Base-by-base conservation (phyloP, 768 basidiomycete genomes). In the Rhodosporidiobolus odoratus region DNA sequence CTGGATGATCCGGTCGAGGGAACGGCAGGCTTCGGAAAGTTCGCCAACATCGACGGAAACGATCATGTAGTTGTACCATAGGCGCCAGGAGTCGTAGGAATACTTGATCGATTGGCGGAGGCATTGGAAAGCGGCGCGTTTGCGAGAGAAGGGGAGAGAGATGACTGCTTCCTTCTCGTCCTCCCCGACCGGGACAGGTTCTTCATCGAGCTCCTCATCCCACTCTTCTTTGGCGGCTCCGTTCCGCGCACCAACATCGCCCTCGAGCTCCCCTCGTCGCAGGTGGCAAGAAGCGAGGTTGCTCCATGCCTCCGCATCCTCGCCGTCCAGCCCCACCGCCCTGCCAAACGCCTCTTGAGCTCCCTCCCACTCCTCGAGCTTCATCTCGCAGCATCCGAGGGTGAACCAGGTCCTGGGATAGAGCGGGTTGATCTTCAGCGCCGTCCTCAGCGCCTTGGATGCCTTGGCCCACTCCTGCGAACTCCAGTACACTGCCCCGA, bases 11-110 rank as follows among this genome's bases (percentile, higher is more conserved):
- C 92, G 87, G 0, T 84, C 84, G 30, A 92, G 83, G 0, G 94
- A 95, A 47, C 91, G 87, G 68, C 86, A 88, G 1, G 92, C 88
- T 78, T 99, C 95, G 1, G 86, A 83, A 58, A 97, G 84, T 78
- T 98, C 93, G 12, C 94, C 95, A 27, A 97, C 89, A 74, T 97
- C 92, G 80, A 96, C 83, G 6, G 91, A 85, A 35, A 98, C 88
- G 77, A 96, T 83, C 88, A 91, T 93, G 82, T 93, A 98, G 82
- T 99, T 99, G 70, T 84, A 84, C 96, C 96, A 99, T 90, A 99
- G 94, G 27, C 92, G 86, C 94, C 95, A 98, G 77, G 92, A 94
- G 35, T 91, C 88, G 78, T 92, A 90, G 58, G 86, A 85, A 79
- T 85, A 86, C 75, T 87, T 88, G 69, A 98, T 84, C 2, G 96